phyloP scores from a whole-genome alignment of 1,284 basidiomycete species.

The Trametes pubescens region DNA sequence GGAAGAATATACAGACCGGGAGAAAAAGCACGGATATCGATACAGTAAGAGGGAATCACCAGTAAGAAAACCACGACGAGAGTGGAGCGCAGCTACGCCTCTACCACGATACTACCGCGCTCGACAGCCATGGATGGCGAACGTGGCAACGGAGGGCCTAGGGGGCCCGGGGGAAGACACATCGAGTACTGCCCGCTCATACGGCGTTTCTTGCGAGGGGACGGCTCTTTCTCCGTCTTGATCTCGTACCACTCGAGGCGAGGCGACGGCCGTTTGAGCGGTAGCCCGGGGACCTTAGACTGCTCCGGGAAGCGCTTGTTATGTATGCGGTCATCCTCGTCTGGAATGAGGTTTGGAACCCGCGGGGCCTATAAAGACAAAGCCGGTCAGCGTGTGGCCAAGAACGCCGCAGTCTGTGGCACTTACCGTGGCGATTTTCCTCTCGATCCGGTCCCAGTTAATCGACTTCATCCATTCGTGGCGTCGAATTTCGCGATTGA shows the following conservation, averaged over 20 bases:
- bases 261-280: constrained; percentile 12
- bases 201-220: constrained; percentile 23
- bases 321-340: background rate
- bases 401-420: constrained; percentile 46
- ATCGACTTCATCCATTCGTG: constrained; percentile 38
- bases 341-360: background rate
- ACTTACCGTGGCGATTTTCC: constrained; percentile 26
- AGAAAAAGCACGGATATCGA: background rate
- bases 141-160: background rate
- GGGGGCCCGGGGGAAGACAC: background rate
- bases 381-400: background rate
- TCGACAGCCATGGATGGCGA: constrained; percentile 1
- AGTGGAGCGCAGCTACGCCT: background rate
- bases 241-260: constrained; percentile 15
- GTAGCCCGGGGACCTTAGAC: constrained; percentile 19
- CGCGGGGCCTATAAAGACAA: constrained; percentile 15
- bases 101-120: background rate
- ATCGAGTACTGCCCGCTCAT: constrained; percentile 8
- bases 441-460: constrained; percentile 24
- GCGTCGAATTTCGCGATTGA: constrained; percentile 32
- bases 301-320: constrained; percentile 5
- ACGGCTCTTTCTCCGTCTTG: constrained; percentile 7
- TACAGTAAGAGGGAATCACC: background rate
- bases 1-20: background rate
- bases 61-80: background rate